phyloP scores from a whole-genome alignment of 1,139 yeast genomes.

The Wickerhamomyces sp. region DNA sequence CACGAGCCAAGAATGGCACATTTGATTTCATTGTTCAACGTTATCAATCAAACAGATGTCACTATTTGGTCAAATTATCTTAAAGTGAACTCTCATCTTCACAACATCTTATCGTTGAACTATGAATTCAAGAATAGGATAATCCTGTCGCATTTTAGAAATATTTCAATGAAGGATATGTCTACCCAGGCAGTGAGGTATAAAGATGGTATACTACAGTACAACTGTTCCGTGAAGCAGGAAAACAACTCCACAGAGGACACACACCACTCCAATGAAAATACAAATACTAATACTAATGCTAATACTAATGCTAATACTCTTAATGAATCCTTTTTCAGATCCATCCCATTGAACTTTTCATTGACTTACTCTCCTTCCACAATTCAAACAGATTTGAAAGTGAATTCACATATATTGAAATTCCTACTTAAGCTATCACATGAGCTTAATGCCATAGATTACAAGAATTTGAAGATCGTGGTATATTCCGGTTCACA shows the following conservation, averaged over 20 bases:
- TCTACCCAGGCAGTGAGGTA: constrained; percentile 12
- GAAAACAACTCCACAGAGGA: too few relatives aligned
- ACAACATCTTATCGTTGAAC: constrained; percentile 14
- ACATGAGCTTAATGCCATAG: constrained; percentile 11
- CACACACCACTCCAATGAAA: too few relatives aligned
- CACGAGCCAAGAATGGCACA: constrained; percentile 15
- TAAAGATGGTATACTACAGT: constrained; percentile 17
- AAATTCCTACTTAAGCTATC: constrained; percentile 14
- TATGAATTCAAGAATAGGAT: constrained; percentile 16
- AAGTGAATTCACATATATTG: constrained; percentile 9
- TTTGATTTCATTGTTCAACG: constrained; percentile 16
- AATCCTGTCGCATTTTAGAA: constrained; percentile 14
- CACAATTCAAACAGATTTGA: constrained; percentile 14
- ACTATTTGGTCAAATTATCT: constrained; percentile 17
- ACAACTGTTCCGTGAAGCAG: constrained; percentile 9
- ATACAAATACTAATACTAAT: too few relatives aligned
- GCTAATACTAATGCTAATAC: too few relatives aligned
- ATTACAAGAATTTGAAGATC: constrained; percentile 18
- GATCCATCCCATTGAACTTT: constrained; percentile 17
- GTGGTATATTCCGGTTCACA: constrained; percentile 12
- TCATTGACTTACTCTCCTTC: constrained; percentile 10
- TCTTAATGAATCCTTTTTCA: constrained; percentile 8
- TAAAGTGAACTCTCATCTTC: constrained; percentile 8
- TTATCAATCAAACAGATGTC: constrained; percentile 17
- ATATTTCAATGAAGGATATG: constrained; percentile 9